A percentile compares a stretch with the other conserved stretches of the same genome.
These are phyloP conservation scores for Capsicum pubescens DNA, from an alignment of 257 asterid species.

Conservation along the genomic window DNA sequence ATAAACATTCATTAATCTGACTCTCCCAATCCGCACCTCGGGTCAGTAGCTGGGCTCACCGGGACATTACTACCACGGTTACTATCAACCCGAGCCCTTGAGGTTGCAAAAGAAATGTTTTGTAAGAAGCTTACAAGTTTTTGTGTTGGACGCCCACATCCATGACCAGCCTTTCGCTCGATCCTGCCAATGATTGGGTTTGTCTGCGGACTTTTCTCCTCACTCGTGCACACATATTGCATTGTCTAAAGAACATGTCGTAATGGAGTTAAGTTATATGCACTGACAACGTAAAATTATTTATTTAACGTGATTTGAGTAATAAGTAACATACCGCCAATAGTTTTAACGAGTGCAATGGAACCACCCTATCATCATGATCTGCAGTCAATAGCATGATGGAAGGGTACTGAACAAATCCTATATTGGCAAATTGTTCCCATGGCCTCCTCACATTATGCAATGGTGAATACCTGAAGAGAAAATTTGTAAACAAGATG, in stretches of 20 bases:
- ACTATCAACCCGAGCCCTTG: neutral
- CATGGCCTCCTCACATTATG: constrained; percentile 95
- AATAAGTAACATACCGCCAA: constrained; percentile 66
- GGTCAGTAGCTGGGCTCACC: neutral
- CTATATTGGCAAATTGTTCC: constrained; percentile 57
- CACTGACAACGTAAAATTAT: neutral
- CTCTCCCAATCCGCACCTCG: neutral
- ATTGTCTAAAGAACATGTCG: constrained; percentile 56
- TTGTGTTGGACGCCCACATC: constrained; percentile 92
- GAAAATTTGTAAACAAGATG: neutral
- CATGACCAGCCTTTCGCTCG: constrained; percentile 92
- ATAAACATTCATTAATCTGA: neutral
- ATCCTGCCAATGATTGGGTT: constrained; percentile 85
- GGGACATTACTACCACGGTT: neutral
- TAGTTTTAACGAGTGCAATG: constrained; percentile 86
- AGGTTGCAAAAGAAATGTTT: neutral
- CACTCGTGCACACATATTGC: constrained; percentile 77
- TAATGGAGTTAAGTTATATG: neutral
- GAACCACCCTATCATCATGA: constrained; percentile 98
- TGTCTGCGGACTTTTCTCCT: constrained; percentile 68
- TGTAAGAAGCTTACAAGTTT: constrained; percentile 53
- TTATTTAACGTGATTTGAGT: neutral
- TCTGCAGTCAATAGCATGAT: constrained; percentile 95
- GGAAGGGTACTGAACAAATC: constrained; percentile 69
- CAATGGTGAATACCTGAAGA: constrained; percentile 81